Base-by-base conservation (phyloP, 495 filamentous ascomycete species). In the Penicillium diatomitis region DNA sequence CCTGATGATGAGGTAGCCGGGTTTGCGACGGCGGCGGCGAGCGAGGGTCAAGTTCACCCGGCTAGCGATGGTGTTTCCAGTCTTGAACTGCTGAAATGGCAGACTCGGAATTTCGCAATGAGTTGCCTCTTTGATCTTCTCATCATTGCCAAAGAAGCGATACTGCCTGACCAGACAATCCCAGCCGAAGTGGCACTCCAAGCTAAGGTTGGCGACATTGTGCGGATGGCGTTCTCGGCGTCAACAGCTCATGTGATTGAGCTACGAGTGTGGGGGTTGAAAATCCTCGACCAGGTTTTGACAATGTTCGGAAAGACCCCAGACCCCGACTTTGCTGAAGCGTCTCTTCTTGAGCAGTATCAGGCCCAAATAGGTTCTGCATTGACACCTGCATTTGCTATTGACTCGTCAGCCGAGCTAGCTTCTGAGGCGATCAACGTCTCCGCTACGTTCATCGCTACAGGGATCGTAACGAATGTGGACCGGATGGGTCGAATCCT, bases 281-380 rank as follows among this genome's bases (percentile, higher is more conserved):
- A 86, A 66, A 94, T 97, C 41, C 87, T 99, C 44, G 91, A 95
- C 54, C 86, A 89, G 52, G 80, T 97, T 39, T 75, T 98, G 20
- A 92, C 85, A 71, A 89, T 97, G 74, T 99, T 99, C 70, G 92
- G 94, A 42, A 90, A 90, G 57, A 87, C 84, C 6, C 88, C 94
- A 2, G 92, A 98, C 67, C 92, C 94, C 0, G 92, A 97, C 60
- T 97, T 98, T 59, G 80, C 90, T 6, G 92, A 99, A 64, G 92
- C 88, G 7, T 88, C 92, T 61, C 74, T 99, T 8, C 79, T 99
- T 0, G 92, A 99, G 58, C 92, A 97, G 61, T 99, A 97, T 58
- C 92, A 99, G 64, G 92, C 92, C 10, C 92, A 99, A 63, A 96
- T 97, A 57, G 88, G 91, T 55, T 96, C 92, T 2, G 92, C 92